Conservation (phyloP, 768 basidiomycete genomes). For the Suillus weaverae region DNA sequence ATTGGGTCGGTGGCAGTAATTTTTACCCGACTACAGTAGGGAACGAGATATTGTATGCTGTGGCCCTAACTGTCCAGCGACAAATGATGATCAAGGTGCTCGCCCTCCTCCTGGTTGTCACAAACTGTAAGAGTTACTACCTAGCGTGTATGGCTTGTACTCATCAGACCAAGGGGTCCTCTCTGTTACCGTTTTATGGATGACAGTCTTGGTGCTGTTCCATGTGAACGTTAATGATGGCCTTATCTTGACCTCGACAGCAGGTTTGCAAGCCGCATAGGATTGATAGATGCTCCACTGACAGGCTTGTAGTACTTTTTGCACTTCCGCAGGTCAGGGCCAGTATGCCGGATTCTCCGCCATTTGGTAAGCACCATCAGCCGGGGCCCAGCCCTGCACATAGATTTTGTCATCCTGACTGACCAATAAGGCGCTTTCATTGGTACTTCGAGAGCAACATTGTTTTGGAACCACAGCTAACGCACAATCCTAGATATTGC, state of each 20-base stretch:
- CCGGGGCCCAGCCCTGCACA: too few relatives aligned
- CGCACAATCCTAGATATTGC: background rate
- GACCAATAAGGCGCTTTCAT: slow-evolving; percentile 6
- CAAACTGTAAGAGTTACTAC: slow-evolving; percentile 1
- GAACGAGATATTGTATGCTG: background rate
- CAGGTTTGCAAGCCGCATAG: background rate
- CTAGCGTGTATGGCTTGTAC: background rate
- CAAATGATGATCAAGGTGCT: slow-evolving; percentile 4
- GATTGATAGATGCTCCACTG: background rate
- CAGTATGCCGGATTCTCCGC: slow-evolving; percentile 8
- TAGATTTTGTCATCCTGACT: background rate
- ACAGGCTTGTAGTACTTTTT: background rate
- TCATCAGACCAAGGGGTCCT: background rate
- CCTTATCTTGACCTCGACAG: slow-evolving; percentile 5
- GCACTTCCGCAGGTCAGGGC: slow-evolving; percentile 11
- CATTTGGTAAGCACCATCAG: slow-evolving; percentile 7
- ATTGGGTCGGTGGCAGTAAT: background rate
- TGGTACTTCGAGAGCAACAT: background rate
- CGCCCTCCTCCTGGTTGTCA: slow-evolving; percentile 3
- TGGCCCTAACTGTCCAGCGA: background rate
- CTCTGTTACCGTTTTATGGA: slow-evolving; percentile 8
- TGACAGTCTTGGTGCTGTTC: slow-evolving; percentile 9
- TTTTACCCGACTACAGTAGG: slow-evolving; percentile 4
- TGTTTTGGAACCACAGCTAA: background rate
- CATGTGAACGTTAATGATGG: background rate